Evolutionary conservation across 106 monocot species (phyloP), one percentile per base, ranked within the genome.

Genomic region (Dactylorhiza incarnata): DNA sequence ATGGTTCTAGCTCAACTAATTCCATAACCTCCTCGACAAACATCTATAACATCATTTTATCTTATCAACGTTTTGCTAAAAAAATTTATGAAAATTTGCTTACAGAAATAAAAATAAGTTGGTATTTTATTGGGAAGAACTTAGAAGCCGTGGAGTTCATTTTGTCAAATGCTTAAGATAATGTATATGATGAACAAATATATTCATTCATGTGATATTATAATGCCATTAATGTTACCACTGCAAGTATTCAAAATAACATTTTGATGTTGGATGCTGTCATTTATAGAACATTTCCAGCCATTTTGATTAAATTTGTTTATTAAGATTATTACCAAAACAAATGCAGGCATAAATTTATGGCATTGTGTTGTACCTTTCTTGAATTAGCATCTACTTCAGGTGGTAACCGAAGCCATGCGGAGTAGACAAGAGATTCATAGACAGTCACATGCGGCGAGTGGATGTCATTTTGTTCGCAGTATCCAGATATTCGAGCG

Each of bases 401-500:
- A 29, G 62, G 3, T 26, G 91, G 78, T 7, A 91, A 58, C 6
- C 91, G 79, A 43, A 91, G 86, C 88, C 88, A 91, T 44, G 88
- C 91, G 14, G 91, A 91, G 75, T 71, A 91, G 11, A 91, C 14
- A 59, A 86, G 82, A 26, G 88, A 86, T 53, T 91, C 91, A 45
- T 88, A 86, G 11, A 91, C 80, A 2, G 91, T 91, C 6, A 88
- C 76, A 53, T 91, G 74, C 6, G 91, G 91, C 9, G 88, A 88
- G 61, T 91, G 91, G 56, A 91, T 86, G 74, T 91, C 86, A 61
- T 85, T 87, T 46, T 91, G 91, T 67, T 91, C 87, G 48, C 87
- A 91, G 67, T 91, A 91, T 45, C 88, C 88, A 9, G 86, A 84
- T 48, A 91, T 54, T 5, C 88, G 81, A 50, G 88, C 84, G 75